Base-by-base conservation (phyloP, 2,329 filamentous ascomycete species). In the Fusarium bactridioides region DNA sequence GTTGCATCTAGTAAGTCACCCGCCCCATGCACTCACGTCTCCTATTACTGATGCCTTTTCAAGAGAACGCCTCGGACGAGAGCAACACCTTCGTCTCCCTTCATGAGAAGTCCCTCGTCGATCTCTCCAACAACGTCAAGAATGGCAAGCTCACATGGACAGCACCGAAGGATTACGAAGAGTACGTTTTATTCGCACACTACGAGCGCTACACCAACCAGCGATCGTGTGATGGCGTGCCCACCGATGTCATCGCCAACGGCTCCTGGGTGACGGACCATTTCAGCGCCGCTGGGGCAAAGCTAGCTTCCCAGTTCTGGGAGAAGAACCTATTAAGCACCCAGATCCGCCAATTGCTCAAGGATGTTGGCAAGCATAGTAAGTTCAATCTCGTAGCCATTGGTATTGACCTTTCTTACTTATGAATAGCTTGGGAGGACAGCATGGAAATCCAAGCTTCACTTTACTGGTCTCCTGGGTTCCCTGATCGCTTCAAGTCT, bases 1-100 rank as follows among this genome's bases (percentile, higher is more conserved):
- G 4, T 48, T 9, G 45, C 45, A 6, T 48, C 19, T 0, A 48
- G 45, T n/a, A 4, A 29, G 25, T 8, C 12, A 10, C 16, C 6
- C 31, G 31, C 31, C 1, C 31, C 31, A 15, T 33, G 31, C 13
- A 33, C 31, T 7, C 12, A 29, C 29, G 29, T 29, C 29, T 2
- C 29, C 11, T 29, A 2, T 29, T 44, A 19, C 43, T 45, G 13
- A 45, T 4, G 8, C 5, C 3, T 21, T 11, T 16, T 2, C 13
- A 11, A 47, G 44, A 1, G 3, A 47, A 29, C 5, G 2, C 10
- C 7, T 48, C 13, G 0, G 19, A 12, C 0, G 27, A 29, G 0
- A 29, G 19, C 13, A 48, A 18, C 1, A 5, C 1, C 2, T 29
- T 9, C 7, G 3, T 48, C 1, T 7, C 45, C 7, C 27, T 29